These are phyloP conservation scores for Penicillium mononematosum DNA, from an alignment of 495 filamentous ascomycete genomes.

Conservation along the genomic window DNA sequence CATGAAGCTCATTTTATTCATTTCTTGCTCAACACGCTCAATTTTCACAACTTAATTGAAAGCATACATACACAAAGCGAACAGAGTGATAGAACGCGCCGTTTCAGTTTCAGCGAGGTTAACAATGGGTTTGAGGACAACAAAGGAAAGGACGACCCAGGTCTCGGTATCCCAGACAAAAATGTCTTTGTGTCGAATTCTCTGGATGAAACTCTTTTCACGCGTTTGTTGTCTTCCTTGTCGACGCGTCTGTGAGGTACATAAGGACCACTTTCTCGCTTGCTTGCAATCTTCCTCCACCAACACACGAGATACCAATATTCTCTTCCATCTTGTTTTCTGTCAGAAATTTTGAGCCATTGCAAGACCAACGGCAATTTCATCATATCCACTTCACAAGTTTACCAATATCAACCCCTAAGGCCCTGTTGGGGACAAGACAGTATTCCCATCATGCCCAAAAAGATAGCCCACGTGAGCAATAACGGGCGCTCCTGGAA, in stretches of 20 bases:
- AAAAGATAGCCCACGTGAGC: background rate
- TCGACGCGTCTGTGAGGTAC: background rate
- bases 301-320: background rate
- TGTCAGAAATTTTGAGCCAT: background rate
- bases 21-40: background rate
- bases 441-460: background rate
- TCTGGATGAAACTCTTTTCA: background rate
- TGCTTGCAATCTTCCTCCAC: background rate
- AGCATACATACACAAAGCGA: background rate
- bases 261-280: background rate
- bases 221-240: background rate
- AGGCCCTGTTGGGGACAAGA: background rate
- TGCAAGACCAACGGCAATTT: background rate
- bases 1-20: background rate
- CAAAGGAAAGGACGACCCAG: background rate
- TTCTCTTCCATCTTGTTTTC: background rate
- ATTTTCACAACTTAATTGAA: background rate
- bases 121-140: background rate
- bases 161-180: background rate
- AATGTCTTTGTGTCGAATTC: background rate
- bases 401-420: background rate
- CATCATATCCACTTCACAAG: background rate
- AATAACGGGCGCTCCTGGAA: background rate
- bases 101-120: background rate
- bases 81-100: background rate